These are phyloP conservation scores for Cercospora sesami DNA, from an alignment of 2,329 filamentous ascomycete genomes.

Conservation along the genomic window DNA sequence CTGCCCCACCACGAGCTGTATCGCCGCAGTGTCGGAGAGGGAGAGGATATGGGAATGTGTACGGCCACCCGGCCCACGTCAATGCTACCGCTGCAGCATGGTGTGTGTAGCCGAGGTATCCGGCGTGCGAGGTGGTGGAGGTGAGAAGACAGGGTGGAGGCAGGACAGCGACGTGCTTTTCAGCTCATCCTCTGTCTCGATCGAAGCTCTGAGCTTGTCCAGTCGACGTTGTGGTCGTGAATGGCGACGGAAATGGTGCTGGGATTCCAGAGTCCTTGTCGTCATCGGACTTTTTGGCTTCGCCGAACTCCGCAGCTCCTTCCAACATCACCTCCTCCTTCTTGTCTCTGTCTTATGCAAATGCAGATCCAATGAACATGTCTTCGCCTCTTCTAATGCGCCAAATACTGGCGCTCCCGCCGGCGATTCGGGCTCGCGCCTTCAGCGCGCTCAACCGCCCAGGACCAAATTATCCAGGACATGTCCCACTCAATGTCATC, in stretches of 20 bases:
- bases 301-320: slow-evolving; percentile 3
- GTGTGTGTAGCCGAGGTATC: slow-evolving; percentile 42
- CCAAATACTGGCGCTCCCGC: slow-evolving; percentile 34
- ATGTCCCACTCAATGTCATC: slow-evolving; percentile 78
- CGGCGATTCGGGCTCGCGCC: slow-evolving; percentile 43
- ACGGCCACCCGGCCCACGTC: slow-evolving; percentile 47
- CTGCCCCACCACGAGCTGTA: slow-evolving; percentile 29
- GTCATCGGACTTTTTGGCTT: slow-evolving; percentile 1
- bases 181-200: background rate
- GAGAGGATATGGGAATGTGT: slow-evolving; percentile 28
- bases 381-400: background rate
- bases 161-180: background rate
- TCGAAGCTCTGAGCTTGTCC: background rate
- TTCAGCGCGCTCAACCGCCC: slow-evolving; percentile 88
- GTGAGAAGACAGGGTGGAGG: slow-evolving; percentile 47
- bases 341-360: background rate
- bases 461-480: slow-evolving; percentile 82
- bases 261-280: background rate
- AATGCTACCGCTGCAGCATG: slow-evolving; percentile 48
- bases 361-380: background rate
- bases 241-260: background rate
- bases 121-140: slow-evolving; percentile 50
- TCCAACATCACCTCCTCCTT: background rate
- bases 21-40: slow-evolving; percentile 2
- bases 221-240: background rate